Conservation (phyloP, 2,329 filamentous ascomycete genomes). For the Trichoderma pleuroti region DNA sequence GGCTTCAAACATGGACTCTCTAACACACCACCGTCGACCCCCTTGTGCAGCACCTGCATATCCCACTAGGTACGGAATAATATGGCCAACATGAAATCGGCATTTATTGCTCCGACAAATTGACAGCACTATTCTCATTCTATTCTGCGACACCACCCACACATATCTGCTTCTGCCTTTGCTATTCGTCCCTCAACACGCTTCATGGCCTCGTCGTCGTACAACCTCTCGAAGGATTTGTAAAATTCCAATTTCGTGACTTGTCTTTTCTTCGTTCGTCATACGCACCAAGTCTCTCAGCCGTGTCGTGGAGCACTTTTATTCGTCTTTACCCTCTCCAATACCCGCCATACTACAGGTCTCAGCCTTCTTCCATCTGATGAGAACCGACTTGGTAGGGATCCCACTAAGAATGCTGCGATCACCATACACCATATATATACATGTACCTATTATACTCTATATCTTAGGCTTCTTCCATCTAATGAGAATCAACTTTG, state of each 20-base stretch:
- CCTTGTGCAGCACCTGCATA: no score
- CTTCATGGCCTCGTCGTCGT: slow-evolving; percentile 63
- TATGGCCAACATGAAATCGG: no score
- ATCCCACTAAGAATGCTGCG: slow-evolving; percentile 81
- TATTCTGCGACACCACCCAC: no score
- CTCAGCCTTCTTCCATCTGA: slow-evolving; percentile 71
- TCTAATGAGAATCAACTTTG: no score
- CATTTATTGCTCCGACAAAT: no score
- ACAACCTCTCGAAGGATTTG: slow-evolving; percentile 68
- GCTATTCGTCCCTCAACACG: slow-evolving; percentile 63
- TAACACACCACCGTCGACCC: no score
- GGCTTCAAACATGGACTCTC: no score
- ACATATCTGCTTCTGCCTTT: slow-evolving; percentile 69
- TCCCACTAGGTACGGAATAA: no score
- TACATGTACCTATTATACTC: no score
- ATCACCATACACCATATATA: slow-evolving; percentile 75
- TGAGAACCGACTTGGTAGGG: slow-evolving; percentile 72
- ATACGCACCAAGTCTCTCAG: slow-evolving; percentile 77
- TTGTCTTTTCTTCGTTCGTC: slow-evolving; percentile 83
- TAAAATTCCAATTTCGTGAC: slow-evolving; percentile 79
- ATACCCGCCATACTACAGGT: slow-evolving; percentile 55
- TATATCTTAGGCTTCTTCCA: no score
- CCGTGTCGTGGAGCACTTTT: slow-evolving; percentile 69
- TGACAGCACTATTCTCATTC: no score
- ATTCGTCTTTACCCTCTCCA: slow-evolving; percentile 64